phyloP scores from a whole-genome alignment of 768 basidiomycete species.

The Amanita polypyramis region DNA sequence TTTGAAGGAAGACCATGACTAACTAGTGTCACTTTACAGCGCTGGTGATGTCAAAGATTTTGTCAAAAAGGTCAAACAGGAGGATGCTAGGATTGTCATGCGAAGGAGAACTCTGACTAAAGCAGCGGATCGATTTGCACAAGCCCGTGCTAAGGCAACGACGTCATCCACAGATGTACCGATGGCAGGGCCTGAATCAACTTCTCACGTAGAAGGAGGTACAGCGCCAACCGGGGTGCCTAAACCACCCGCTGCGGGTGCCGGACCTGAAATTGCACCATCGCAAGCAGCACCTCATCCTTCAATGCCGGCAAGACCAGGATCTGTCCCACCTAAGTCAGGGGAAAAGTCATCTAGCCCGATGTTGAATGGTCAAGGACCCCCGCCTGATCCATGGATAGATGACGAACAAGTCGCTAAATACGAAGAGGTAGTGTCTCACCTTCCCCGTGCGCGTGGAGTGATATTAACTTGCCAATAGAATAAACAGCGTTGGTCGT shows the following conservation, averaged over 20 bases:
- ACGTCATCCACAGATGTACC: conserved; percentile 5
- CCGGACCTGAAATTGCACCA: conserved; percentile 19
- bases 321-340: conserved; percentile 24
- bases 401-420: conserved; percentile 42
- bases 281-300: conserved; percentile 46
- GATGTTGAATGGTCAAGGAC: conserved; percentile 15
- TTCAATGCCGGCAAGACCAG: conserved; percentile 65
- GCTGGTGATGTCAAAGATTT: conserved; percentile 70
- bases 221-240: conserved; percentile 8
- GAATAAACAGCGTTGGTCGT: conserved; percentile 72
- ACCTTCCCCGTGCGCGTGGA: background rate
- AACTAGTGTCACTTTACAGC: conserved; percentile 24
- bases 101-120: conserved; percentile 30
- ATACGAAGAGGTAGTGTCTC: conserved; percentile 49
- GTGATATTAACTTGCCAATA: conserved; percentile 18
- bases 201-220: conserved; percentile 9
- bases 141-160: conserved; percentile 17
- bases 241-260: conserved; percentile 16
- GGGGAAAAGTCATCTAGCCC: conserved; percentile 11
- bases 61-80: conserved; percentile 57
- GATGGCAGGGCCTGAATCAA: conserved; percentile 8
- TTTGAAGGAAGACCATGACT: conserved; percentile 5
- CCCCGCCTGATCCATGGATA: conserved; percentile 20
- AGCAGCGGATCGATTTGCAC: conserved; percentile 19
- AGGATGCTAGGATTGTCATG: conserved; percentile 52